Percentiles rank a stretch among this genome's conserved stretches.
Conservation (phyloP, 352 stramenopile genomes). For the Lagenidium giganteum region DNA sequence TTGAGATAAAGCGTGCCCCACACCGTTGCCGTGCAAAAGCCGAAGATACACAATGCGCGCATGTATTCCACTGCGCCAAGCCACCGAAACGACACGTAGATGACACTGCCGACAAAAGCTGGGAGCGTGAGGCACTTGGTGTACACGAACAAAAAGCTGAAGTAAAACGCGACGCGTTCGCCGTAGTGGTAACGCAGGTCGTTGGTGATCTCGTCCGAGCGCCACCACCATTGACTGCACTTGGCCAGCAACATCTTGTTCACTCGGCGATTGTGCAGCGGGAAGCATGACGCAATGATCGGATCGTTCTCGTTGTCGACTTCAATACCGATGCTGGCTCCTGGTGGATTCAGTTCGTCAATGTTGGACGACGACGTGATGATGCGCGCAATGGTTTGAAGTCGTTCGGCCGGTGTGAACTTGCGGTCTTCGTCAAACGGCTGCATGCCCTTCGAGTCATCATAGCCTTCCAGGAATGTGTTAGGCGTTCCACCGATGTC, state of each 20-base stretch:
- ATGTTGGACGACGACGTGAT: constrained; percentile 72
- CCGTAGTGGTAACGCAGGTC: constrained; percentile 84
- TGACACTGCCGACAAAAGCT: constrained; percentile 39
- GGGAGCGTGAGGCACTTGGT: constrained; percentile 73
- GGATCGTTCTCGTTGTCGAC: constrained; percentile 69
- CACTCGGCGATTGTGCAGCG: constrained; percentile 78
- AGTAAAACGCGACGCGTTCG: constrained; percentile 83
- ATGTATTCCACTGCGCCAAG: constrained; percentile 72
- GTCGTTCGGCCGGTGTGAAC: constrained; percentile 77
- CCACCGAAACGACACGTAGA: constrained; percentile 75
- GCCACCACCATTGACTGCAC: constrained; percentile 67
- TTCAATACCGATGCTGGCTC: constrained; percentile 72
- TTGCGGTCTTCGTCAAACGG: constrained; percentile 59
- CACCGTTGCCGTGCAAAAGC: constrained; percentile 64
- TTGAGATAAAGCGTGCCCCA: constrained; percentile 82
- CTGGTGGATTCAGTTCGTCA: constrained; percentile 72
- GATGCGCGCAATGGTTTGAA: constrained; percentile 85
- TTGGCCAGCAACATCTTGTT: constrained; percentile 68
- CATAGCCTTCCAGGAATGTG: constrained; percentile 14
- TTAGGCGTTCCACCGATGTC: constrained; percentile 46
- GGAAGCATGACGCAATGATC: constrained; percentile 76
- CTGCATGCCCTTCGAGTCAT: constrained; percentile 20
- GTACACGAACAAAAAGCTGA: constrained; percentile 83
- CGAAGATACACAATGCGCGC: constrained; percentile 73
- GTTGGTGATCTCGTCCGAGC: constrained; percentile 77